Evolutionary conservation across 192 early-diverging fungal species (phyloP).

Genomic region (Linnemannia hyalina): DNA sequence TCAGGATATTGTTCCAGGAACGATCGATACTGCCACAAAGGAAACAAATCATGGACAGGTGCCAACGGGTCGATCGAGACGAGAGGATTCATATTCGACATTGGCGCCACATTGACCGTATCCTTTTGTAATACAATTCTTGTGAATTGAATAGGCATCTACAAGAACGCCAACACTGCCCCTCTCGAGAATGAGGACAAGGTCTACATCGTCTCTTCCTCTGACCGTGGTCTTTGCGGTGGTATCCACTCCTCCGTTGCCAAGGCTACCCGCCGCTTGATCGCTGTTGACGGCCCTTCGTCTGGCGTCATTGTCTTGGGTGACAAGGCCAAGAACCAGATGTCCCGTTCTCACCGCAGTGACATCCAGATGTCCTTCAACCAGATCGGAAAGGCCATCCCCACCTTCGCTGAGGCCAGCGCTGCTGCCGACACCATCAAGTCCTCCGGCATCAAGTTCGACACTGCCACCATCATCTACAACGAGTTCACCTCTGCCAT

Average conservation of each 20-base stretch:
- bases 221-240: slow-evolving; percentile 98
- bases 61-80: too few species aligned
- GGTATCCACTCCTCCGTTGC: slow-evolving; percentile 97
- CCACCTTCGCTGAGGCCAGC: slow-evolving; percentile 90
- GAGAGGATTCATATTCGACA: neutral
- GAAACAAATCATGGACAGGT: neutral
- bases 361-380: slow-evolving; percentile 92
- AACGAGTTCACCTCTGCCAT: slow-evolving; percentile 96
- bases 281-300: slow-evolving; percentile 59
- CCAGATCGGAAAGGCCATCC: slow-evolving; percentile 91
- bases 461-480: slow-evolving; percentile 87
- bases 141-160: slow-evolving; percentile 67
- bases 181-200: slow-evolving; percentile 74
- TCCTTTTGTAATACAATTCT: too few species aligned
- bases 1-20: neutral
- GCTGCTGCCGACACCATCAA: slow-evolving; percentile 85
- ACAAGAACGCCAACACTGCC: slow-evolving; percentile 80
- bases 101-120: neutral
- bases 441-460: slow-evolving; percentile 70
- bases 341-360: slow-evolving; percentile 79
- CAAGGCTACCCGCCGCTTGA: slow-evolving; percentile 80
- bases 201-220: slow-evolving; percentile 87
- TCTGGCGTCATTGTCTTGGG: slow-evolving; percentile 82
- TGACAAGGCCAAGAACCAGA: slow-evolving; percentile 94
- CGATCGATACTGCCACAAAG: neutral